Evolutionary conservation across 805 yeast species (phyloP).

Genomic region (Torulaspora maleeae): DNA sequence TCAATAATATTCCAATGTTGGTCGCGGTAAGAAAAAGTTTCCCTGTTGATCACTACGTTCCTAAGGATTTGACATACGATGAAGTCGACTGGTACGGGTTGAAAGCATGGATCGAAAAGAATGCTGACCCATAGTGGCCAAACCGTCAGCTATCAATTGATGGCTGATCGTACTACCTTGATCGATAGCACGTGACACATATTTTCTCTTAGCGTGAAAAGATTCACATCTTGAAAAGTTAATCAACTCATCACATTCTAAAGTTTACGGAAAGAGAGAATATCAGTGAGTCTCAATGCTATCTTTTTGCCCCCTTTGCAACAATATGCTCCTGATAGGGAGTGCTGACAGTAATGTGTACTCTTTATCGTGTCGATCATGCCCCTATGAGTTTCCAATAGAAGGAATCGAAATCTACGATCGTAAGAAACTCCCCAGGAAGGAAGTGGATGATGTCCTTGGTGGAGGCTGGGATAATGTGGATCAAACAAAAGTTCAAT

Average conservation of each 20-base stretch:
- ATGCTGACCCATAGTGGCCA: conserved; percentile 27
- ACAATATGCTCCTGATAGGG: conserved; percentile 77
- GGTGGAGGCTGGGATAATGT: conserved; percentile 99
- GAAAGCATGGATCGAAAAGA: conserved; percentile 42
- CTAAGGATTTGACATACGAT: conserved; percentile 23
- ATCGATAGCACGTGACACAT: background rate
- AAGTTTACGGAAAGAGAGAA: background rate
- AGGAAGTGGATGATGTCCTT: conserved; percentile 90
- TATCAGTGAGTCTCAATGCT: conserved; percentile 57
- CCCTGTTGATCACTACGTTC: conserved; percentile 42
- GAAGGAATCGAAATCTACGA: conserved; percentile 80
- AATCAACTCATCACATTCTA: background rate
- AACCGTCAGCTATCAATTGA: background rate
- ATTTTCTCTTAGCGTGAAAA: background rate
- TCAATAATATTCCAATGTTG: conserved; percentile 57
- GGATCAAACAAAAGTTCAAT: conserved; percentile 89
- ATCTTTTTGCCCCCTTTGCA: conserved; percentile 91
- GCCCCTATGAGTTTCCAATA: conserved; percentile 93
- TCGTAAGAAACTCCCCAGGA: conserved; percentile 74
- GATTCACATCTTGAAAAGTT: background rate
- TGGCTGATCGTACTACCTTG: background rate
- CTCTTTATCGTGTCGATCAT: conserved; percentile 82
- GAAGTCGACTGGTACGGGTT: conserved; percentile 43
- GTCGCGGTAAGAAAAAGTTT: conserved; percentile 64
- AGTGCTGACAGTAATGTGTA: conserved; percentile 56